Base-by-base conservation (phyloP, 805 yeast species). In the Metschnikowia gelsemii region DNA sequence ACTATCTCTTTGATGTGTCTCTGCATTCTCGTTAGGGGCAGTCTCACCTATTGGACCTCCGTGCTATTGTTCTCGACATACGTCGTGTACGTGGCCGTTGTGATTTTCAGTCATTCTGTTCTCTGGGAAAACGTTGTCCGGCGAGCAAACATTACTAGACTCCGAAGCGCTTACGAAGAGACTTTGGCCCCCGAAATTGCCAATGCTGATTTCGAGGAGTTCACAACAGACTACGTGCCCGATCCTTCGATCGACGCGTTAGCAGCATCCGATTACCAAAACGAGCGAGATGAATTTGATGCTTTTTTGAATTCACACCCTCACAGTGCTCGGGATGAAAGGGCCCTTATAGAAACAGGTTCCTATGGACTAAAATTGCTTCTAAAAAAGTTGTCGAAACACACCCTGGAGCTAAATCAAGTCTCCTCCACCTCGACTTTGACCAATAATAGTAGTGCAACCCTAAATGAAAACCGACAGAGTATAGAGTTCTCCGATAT, bases 51-150 rank as follows among this genome's bases (percentile, higher is more conserved):
- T 11, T 55, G 69, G 59, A 84, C 81, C 51, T 82, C 95, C 43
- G 37, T 75, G 0, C 45, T 72, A 7, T 74, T 90, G 76, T 65
- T 84, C 7, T 43, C 58, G 0, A 56, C 80, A 5, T 89, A 90
- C 57, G 46, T 75, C 1, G 43, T 57, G 0, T 90, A 87, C 54
- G 87, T 87, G 3, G 42, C 66, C 0, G 64, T 61, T 45, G 81
- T 60, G 71, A 76, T 53, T 9, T 50, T 45, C 36, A 40, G 43
- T 17, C 54, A 51, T 34, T 41, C 48, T 2, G 43, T 46, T 16
- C 40, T 49, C 14, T 35, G 42, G 31, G 44, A 40, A 16, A 40
- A 36, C 14, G 35, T 40, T 20, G 33, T 40, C 11, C 40, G 38
- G 20, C 35, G 33, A 12, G 29, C 38, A 9, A 47, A 35, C 25